Conservation (phyloP, 2,329 filamentous ascomycete genomes). For the Cladosporium colombiae region DNA sequence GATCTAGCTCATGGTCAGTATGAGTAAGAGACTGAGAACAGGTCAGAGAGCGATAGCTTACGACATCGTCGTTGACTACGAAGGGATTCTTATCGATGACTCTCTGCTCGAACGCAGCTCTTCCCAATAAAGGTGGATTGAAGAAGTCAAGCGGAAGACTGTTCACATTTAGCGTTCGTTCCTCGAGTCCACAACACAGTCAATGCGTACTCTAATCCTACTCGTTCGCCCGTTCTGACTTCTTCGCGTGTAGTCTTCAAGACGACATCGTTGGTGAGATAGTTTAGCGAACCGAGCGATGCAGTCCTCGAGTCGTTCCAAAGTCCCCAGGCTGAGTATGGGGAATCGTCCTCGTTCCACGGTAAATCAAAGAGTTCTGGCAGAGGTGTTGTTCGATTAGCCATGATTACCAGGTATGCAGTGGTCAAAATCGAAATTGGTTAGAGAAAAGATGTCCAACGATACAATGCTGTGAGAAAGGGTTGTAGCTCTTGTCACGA, state of each 20-base stretch:
- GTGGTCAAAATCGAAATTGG: neutral
- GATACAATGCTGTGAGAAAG: neutral
- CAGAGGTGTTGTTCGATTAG: neutral
- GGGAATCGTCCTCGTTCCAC: neutral
- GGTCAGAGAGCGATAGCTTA: neutral
- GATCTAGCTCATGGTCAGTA: neutral
- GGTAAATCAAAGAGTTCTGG: neutral
- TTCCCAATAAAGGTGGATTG: neutral
- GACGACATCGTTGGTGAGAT: slow-evolving; percentile 50
- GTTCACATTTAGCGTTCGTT: neutral
- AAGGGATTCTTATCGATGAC: slow-evolving; percentile 6
- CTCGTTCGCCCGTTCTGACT: neutral
- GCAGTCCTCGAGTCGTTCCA: slow-evolving; percentile 49
- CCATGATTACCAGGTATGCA: neutral
- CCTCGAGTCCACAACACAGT: neutral
- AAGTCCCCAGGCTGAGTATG: slow-evolving; percentile 46
- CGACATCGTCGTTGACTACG: slow-evolving; percentile 5
- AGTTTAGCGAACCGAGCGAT: slow-evolving; percentile 54
- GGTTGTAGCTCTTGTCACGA: neutral
- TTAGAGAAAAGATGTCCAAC: neutral
- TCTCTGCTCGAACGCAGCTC: neutral
- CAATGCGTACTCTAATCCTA: neutral
- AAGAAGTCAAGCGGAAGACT: slow-evolving; percentile 14
- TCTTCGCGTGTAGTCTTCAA: slow-evolving; percentile 3
- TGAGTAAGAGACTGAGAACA: neutral